Evolutionary conservation across 768 basidiomycete genomes (phyloP).

Genomic region (Tylopilus felleus): DNA sequence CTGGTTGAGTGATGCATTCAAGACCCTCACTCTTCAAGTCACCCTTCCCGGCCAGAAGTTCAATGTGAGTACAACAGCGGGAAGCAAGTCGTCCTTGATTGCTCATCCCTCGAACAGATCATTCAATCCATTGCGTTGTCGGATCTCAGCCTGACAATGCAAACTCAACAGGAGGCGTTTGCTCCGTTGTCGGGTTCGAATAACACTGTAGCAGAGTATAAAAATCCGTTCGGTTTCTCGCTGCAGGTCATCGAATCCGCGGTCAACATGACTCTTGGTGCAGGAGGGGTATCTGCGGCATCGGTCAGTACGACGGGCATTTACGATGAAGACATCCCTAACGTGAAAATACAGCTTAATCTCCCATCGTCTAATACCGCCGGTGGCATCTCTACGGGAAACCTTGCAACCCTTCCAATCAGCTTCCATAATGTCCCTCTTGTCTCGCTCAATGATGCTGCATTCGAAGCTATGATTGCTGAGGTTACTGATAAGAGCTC

Average conservation of each 20-base stretch:
- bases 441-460: slow-evolving; percentile 49
- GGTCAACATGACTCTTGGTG: slow-evolving; percentile 51
- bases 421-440: slow-evolving; percentile 56
- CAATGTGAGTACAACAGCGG: slow-evolving; percentile 32
- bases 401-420: slow-evolving; percentile 56
- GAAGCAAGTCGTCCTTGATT: background rate
- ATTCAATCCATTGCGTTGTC: slow-evolving; percentile 61
- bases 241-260: slow-evolving; percentile 58
- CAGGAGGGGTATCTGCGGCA: slow-evolving; percentile 49
- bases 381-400: slow-evolving; percentile 69
- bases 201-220: slow-evolving; percentile 53
- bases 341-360: slow-evolving; percentile 37
- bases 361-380: slow-evolving; percentile 46
- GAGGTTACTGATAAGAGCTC: slow-evolving; percentile 49
- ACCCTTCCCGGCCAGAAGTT: slow-evolving; percentile 59
- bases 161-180: slow-evolving; percentile 51
- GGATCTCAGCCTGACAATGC: slow-evolving; percentile 54
- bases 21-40: slow-evolving; percentile 59
- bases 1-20: slow-evolving; percentile 71
- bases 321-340: background rate
- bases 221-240: slow-evolving; percentile 76
- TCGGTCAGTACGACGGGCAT: slow-evolving; percentile 36
- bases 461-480: slow-evolving; percentile 56
- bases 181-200: slow-evolving; percentile 58
- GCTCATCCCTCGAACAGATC: slow-evolving; percentile 35